A percentile compares a stretch with the other conserved stretches of the same genome.
phyloP scores from a whole-genome alignment of 768 basidiomycete genomes.

The Kwoniella sp. region DNA sequence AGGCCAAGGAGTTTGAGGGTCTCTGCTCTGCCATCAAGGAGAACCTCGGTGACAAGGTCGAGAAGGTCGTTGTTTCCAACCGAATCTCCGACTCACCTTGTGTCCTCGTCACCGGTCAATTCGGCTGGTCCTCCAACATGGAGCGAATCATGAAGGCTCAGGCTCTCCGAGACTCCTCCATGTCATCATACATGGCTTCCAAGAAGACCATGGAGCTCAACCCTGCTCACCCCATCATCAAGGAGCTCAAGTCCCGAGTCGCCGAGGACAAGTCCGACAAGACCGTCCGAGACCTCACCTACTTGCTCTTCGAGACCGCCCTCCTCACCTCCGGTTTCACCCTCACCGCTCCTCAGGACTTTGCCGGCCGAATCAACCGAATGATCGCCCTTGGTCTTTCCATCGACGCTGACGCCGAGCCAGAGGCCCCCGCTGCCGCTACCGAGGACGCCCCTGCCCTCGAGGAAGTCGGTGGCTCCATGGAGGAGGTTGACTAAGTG shows the following conservation, averaged over 20 bases:
- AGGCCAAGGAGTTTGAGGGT: slow-evolving; percentile 77
- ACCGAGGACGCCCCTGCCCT: slow-evolving; percentile 55
- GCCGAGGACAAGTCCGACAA: slow-evolving; percentile 97
- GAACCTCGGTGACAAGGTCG: slow-evolving; percentile 97
- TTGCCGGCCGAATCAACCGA: slow-evolving; percentile 92
- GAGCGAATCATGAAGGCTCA: slow-evolving; percentile 99
- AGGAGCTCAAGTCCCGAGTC: slow-evolving; percentile 93
- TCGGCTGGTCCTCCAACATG: slow-evolving; percentile 99
- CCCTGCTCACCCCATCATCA: slow-evolving; percentile 86
- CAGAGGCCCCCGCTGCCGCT: slow-evolving; percentile 58
- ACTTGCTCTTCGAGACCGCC: slow-evolving; percentile 94
- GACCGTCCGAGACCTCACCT: slow-evolving; percentile 94
- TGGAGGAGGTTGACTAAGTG: slow-evolving; percentile 84
- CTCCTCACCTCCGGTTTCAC: slow-evolving; percentile 76
- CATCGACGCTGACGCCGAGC: slow-evolving; percentile 69
- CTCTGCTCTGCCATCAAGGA: slow-evolving; percentile 96
- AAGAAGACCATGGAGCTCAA: slow-evolving; percentile 99
- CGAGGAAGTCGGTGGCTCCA: slow-evolving; percentile 57
- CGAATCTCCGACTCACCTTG: slow-evolving; percentile 96
- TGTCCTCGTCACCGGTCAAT: slow-evolving; percentile 96
- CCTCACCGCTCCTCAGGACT: slow-evolving; percentile 90
- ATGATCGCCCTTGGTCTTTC: slow-evolving; percentile 76
- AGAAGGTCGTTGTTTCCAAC: slow-evolving; percentile 98
- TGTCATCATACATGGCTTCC: slow-evolving; percentile 97
- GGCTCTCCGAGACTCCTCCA: slow-evolving; percentile 60